Base-by-base conservation (phyloP, 2,329 filamentous ascomycete species). In the Ophiosphaerella narmari region DNA sequence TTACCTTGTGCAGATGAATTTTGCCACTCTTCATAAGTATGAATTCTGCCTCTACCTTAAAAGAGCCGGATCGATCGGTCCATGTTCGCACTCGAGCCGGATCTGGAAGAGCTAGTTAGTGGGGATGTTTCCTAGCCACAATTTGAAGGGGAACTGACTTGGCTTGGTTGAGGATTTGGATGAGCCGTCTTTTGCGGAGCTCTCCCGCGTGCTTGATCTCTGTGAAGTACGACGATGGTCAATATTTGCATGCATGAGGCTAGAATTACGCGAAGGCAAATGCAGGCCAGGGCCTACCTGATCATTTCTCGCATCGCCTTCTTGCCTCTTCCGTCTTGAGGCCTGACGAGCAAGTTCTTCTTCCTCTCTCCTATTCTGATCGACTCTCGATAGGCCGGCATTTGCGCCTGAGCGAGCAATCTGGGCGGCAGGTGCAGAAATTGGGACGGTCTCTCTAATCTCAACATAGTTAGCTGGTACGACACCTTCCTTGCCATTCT, bases 391-490 rank as follows among this genome's bases (percentile, higher is more conserved):
- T 66, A 80, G 75, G 21, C 81, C 84, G 14, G 82, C 80, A 51
- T 85, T 83, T 39, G 86, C 64, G 7, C 85, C 85, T 9, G 79
- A 77, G 34, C 80, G 77, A 37, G 77, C 77, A 24, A 66, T 46
- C 14, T 75, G 64, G 23, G 80, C 73, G 32, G 81, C 76, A 4
- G 81, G 75, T 31, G 76, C 66, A 14, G 80, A 74, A 23, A 82
- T 74, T 7, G 82, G 72, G 21, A 87, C 73, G 11, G 83, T 82
- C 47, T 90, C 91, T 18, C 86, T 92, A 44, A 96, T 79, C 72
- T 99, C 93, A 62, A 99, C 87, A 67, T 97, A 99, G 74, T 91
- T 96, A 78, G 91, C 94, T 12, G 94, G 94, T 7, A 99, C 92
- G 23, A 99, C 94, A 34, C 94, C 94, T 76, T 97, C 91, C 69